Evolutionary conservation across 2,329 filamentous ascomycete species (phyloP).

Genomic region (Chlorencoelia australis): DNA sequence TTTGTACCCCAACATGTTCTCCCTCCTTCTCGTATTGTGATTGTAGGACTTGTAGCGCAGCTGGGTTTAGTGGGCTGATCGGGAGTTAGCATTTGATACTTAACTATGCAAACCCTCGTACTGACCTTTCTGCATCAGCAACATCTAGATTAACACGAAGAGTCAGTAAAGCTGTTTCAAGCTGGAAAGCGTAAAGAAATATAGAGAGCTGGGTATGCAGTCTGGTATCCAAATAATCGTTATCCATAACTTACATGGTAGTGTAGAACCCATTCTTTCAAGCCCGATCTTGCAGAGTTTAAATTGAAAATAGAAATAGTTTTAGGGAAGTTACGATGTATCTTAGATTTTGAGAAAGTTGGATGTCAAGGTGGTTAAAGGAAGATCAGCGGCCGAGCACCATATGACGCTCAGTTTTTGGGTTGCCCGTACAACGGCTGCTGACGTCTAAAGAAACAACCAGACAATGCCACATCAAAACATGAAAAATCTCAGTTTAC

Average conservation of each 20-base stretch:
- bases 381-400: no score
- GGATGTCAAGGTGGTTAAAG: conserved; percentile 8
- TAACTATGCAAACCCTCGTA: conserved; percentile 7
- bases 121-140: conserved; percentile 88
- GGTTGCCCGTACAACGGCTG: no score
- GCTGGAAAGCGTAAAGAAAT: conserved; percentile 17
- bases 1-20: conserved; percentile 92
- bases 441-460: no score
- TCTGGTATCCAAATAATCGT: conserved; percentile 16
- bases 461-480: no score
- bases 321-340: conserved; percentile 13
- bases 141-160: conserved; percentile 55
- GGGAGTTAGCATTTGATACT: conserved; percentile 12
- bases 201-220: conserved; percentile 19
- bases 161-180: conserved; percentile 24
- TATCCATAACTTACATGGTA: conserved; percentile 29
- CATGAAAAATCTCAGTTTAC: no score
- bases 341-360: conserved; percentile 4
- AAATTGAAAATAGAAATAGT: neutral
- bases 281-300: conserved; percentile 3
- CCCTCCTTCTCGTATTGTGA: conserved; percentile 96
- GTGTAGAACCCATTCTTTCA: conserved; percentile 21
- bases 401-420: no score
- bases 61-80: conserved; percentile 74
- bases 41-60: conserved; percentile 85